A percentile compares a stretch with the other conserved stretches of the same genome.
Conservation (phyloP, 2,329 filamentous ascomycete species). For the Phialocephala sp. region DNA sequence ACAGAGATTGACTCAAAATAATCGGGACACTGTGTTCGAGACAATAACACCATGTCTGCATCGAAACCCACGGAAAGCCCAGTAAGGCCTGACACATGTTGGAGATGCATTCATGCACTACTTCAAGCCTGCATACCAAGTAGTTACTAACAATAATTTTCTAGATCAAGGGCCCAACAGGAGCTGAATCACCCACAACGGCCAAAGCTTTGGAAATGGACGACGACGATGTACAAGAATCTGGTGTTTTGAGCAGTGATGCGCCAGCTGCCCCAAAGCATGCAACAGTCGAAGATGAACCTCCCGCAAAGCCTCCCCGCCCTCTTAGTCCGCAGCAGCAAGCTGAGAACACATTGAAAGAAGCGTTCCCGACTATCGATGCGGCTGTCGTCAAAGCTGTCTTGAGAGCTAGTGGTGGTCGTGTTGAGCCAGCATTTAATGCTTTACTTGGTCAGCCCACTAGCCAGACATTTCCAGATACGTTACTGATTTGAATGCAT, state of each 20-base stretch:
- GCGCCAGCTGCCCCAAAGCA: conserved; percentile 48
- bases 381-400: conserved; percentile 83
- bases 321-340: conserved; percentile 83
- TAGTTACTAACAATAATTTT: conserved; percentile 21
- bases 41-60: conserved; percentile 48
- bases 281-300: conserved; percentile 53
- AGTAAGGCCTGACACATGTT: conserved; percentile 46
- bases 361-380: conserved; percentile 91
- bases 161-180: conserved; percentile 42
- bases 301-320: conserved; percentile 82
- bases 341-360: conserved; percentile 85
- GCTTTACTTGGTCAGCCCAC: conserved; percentile 75
- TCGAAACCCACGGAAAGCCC: conserved; percentile 46
- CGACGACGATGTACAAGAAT: conserved; percentile 72
- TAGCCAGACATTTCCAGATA: background rate
- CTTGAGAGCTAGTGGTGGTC: conserved; percentile 81
- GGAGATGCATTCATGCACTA: conserved; percentile 34
- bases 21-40: conserved; percentile 5
- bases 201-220: conserved; percentile 68
- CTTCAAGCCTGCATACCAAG: conserved; percentile 15
- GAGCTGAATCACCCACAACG: conserved; percentile 70
- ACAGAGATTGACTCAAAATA: background rate
- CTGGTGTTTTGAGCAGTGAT: conserved; percentile 55
- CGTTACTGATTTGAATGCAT: conserved; percentile 21
- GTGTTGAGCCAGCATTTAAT: conserved; percentile 93